Evolutionary conservation across 345 rosid species (phyloP), one percentile per base, ranked within the genome.

Genomic region (Eucalyptus tenuipes): DNA sequence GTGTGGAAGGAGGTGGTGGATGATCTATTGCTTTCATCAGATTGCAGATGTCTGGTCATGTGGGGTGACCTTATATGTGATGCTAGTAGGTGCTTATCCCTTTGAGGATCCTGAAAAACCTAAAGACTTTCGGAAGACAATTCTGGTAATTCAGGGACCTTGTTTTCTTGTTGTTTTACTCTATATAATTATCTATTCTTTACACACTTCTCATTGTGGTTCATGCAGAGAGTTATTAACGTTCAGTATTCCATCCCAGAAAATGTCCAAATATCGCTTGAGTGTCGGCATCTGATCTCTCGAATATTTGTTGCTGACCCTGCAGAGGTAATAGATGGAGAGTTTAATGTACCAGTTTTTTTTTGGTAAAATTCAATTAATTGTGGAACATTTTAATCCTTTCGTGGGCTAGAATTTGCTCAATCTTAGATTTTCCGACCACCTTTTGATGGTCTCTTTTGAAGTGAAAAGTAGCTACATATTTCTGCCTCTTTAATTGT

Each of bases 11-110:
- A 75, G 45, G 42, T 75, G 82, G 47, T 75, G 22, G 82, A 75
- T 75, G 82, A 75, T 75, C 82, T 37, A 75, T 75, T 75, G 20
- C 82, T 75, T 75, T 37, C 57, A 75, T 75, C 96, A 98, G 99
- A 96, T 94, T 91, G 99, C 99, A 20, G 99, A 97, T 92, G 99
- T 98, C 55, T 98, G 99, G 99, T 97, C 99, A 2, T 97, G 99
- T 40, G 99, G 99, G 68, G 99, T 98, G 85, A 97, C 99, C 49
- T 92, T 98, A 90, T 98, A 95, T 40, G 97, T 98, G 87, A 98
- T 97, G 99, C 90, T 98, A 92, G 97, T 97, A 71, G 99, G 99
- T 86, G 97, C 97, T 13, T 97, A 97, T 91, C 99, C 99, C 10
- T 98, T 98, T 42, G 99, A 98, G 92, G 99, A 97, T 91, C 99